Evolutionary conservation across 73 alveolate genomes (phyloP).

Genomic region (Blepharisma japonicum): DNA sequence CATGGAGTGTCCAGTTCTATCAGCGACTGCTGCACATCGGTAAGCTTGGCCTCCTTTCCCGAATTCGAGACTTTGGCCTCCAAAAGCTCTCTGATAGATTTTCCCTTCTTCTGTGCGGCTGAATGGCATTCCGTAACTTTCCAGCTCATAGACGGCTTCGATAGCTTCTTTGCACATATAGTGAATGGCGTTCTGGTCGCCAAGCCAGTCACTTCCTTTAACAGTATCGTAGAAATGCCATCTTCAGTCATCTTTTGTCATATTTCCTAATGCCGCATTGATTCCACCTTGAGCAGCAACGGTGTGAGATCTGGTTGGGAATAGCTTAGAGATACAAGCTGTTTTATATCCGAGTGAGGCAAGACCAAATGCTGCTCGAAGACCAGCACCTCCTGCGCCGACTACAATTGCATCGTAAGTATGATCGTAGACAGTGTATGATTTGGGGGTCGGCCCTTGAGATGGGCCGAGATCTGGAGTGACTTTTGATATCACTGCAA

Average conservation of each 20-base stretch:
- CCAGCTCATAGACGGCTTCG: conserved; percentile 87
- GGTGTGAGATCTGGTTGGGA: conserved; percentile 96
- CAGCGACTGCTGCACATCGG: conserved; percentile 95
- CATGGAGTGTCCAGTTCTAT: conserved; percentile 96
- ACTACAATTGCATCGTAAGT: conserved; percentile 87
- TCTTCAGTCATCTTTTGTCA: conserved; percentile 96
- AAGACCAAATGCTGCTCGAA: conserved; percentile 96
- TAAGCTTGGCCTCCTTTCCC: conserved; percentile 91
- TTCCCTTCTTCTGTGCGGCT: conserved; percentile 93
- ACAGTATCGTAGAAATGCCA: conserved; percentile 97
- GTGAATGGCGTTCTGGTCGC: conserved; percentile 95
- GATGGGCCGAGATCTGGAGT: too few species aligned
- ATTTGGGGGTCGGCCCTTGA: too few species aligned
- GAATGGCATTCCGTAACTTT: conserved; percentile 92
- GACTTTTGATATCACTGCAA: too few species aligned
- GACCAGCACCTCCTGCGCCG: conserved; percentile 95
- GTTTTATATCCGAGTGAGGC: conserved; percentile 94
- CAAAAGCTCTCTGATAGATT: conserved; percentile 94
- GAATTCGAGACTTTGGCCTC: conserved; percentile 85
- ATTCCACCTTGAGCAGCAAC: conserved; percentile 96
- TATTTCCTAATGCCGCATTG: conserved; percentile 93
- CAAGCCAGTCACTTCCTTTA: conserved; percentile 75
- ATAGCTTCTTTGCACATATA: conserved; percentile 94
- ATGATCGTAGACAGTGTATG: conserved; percentile 83
- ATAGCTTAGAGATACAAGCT: conserved; percentile 91